Base-by-base conservation (phyloP, 805 yeast species). In the Kregervanrija pseudodelftensis region DNA sequence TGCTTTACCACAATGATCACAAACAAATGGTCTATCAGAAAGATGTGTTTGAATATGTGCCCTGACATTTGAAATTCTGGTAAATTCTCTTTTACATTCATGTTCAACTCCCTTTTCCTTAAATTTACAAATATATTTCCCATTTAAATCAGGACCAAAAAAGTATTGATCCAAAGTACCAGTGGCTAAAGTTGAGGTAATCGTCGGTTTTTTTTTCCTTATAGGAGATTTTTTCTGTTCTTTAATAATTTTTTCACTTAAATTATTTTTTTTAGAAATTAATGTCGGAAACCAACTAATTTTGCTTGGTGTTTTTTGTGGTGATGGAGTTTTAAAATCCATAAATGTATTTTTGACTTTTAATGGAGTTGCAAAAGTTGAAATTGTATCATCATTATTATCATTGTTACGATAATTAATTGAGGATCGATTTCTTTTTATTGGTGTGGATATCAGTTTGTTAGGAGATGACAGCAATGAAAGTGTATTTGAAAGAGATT, bases 11-110 rank as follows among this genome's bases (percentile, higher is more conserved):
- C 99, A 93, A 37, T 72, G 71, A 3, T 69, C 69, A 66, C 99
- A 93, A 0, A 74, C 68, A 64, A 87, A 91, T 1, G 99, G 99
- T 50, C 97, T 71, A 62, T 95, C 99, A 60, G 91, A 82, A 41
- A 93, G 66, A 69, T 93, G 99, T 0, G 99, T 93, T 61, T 93
- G 99, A 45, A 93, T 90, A 63, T 93, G 99, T 0, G 96, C 87
- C 49, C 98, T 71, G 11, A 88, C 87, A 57, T 93, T 93, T 64
- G 95, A 95, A 39, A 96, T 73, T 58, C 99, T 73, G 8, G 89
- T 80, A 65, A 93, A 91, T 44, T 74, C 68, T 65, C 93, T 89
- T 9, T 85, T 84, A 66, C 99, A 93, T 44, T 73, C 72, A 12
- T 83, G 76, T 30, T 41, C 45, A n/a, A 47, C 35, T 37, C 48